A percentile compares a stretch with the other conserved stretches of the same genome.
These are phyloP conservation scores for Colletotrichum sp. DNA, from an alignment of 2,329 filamentous ascomycete species.

Conservation along the genomic window DNA sequence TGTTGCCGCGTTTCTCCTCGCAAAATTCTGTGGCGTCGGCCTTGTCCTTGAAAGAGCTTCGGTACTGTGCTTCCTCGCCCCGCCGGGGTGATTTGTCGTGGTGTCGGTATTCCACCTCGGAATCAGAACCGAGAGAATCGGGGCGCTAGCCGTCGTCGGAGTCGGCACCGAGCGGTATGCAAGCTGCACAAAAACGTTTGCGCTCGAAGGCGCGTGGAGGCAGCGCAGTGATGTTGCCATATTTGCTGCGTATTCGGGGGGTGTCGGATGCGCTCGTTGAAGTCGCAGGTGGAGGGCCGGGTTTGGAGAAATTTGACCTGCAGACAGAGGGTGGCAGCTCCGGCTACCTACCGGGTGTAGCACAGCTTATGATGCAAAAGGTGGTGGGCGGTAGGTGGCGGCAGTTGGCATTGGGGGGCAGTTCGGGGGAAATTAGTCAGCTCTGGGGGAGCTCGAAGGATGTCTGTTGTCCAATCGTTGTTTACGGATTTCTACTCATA, in stretches of 20 bases:
- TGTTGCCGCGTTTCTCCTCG: background rate
- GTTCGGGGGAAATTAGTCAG: slow-evolving; percentile 10
- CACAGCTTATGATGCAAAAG: slow-evolving; percentile 18
- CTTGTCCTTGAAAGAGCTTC: background rate
- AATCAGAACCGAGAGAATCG: slow-evolving; percentile 41
- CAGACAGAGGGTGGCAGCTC: background rate
- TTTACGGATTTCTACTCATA: slow-evolving; percentile 5
- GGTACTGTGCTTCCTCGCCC: background rate
- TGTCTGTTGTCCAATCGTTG: background rate
- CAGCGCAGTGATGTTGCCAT: slow-evolving; percentile 42
- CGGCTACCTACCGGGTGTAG: background rate
- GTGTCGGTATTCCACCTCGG: slow-evolving; percentile 22
- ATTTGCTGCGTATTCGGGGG: background rate
- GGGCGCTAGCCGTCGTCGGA: slow-evolving; percentile 23
- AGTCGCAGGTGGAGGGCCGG: background rate
- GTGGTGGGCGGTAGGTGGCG: slow-evolving; percentile 19
- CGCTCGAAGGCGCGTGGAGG: slow-evolving; percentile 40
- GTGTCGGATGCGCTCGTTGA: background rate
- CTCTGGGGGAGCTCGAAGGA: background rate
- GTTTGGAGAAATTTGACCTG: slow-evolving; percentile 36
- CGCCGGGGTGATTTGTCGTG: background rate
- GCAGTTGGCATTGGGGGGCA: background rate
- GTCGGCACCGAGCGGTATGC: slow-evolving; percentile 34
- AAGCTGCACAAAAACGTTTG: slow-evolving; percentile 45
- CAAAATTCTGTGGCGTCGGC: background rate